phyloP scores from a whole-genome alignment of 805 yeast species.

The Candida wancherniae region DNA sequence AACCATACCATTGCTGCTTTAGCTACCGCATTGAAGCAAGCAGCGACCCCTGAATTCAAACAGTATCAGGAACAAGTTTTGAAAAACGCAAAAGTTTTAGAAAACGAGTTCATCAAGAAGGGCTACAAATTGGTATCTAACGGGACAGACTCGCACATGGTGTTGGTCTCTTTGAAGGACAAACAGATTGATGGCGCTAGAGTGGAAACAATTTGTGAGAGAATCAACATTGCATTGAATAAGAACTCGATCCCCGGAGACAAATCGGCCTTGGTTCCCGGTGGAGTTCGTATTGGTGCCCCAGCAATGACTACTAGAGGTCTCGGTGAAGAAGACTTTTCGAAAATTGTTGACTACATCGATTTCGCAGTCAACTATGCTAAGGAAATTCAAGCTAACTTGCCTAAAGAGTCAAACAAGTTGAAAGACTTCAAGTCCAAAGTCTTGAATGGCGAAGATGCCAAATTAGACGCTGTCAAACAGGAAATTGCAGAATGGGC shows the following conservation, averaged over 20 bases:
- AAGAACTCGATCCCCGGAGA: conserved; percentile 98
- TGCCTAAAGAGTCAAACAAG: conserved; percentile 91
- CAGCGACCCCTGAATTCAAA: conserved; percentile 82
- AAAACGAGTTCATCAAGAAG: conserved; percentile 60
- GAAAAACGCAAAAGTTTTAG: conserved; percentile 82
- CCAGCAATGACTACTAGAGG: conserved; percentile 99
- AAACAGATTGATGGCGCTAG: conserved; percentile 96
- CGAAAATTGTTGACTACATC: conserved; percentile 63
- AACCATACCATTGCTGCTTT: conserved; percentile 97
- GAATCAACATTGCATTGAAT: conserved; percentile 91
- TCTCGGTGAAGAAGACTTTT: conserved; percentile 81
- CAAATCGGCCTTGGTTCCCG: conserved; percentile 92
- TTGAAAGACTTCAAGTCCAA: conserved; percentile 89
- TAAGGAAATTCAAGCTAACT: conserved; percentile 62
- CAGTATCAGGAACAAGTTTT: conserved; percentile 86
- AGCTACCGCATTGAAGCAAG: conserved; percentile 95
- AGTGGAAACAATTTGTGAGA: conserved; percentile 91
- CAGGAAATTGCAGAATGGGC: conserved; percentile 88
- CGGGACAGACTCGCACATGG: conserved; percentile 98
- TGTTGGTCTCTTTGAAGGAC: conserved; percentile 81
- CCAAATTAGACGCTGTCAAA: conserved; percentile 57
- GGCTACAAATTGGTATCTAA: conserved; percentile 83
- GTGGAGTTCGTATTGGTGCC: conserved; percentile 96
- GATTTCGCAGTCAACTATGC: conserved; percentile 63
- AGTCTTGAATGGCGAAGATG: conserved; percentile 59